These are phyloP conservation scores for Sclerotinia nivalis DNA, from an alignment of 2,329 filamentous ascomycete genomes.

Conservation along the genomic window DNA sequence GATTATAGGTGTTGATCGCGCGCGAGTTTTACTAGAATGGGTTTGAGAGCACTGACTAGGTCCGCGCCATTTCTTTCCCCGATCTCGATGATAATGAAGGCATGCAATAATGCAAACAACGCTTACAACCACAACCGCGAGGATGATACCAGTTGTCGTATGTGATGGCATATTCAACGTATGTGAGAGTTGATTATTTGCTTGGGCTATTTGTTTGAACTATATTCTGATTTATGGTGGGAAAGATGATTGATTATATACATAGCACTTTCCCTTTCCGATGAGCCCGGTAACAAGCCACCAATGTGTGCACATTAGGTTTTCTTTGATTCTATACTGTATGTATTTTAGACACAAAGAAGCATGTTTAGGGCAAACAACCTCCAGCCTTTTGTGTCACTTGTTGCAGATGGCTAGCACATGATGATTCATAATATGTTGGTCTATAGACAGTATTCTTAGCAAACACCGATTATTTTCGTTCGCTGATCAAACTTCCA, in stretches of 20 bases:
- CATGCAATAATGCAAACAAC: not conserved
- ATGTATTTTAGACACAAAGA: not conserved
- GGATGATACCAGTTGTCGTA: not conserved
- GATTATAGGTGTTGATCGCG: not conserved
- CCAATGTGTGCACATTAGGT: not conserved
- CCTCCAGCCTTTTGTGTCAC: no score
- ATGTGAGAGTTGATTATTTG: not conserved
- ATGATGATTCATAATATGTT: slow-evolving; percentile 10
- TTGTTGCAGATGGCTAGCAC: no score
- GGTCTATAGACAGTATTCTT: not conserved
- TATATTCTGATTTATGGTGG: not conserved
- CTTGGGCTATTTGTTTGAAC: not conserved
- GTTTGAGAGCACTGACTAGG: not conserved
- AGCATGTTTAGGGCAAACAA: not conserved
- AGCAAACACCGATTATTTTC: not conserved
- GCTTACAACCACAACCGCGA: not conserved
- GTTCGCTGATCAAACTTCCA: not conserved
- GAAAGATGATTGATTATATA: not conserved
- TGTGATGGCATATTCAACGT: not conserved
- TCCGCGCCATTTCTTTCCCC: not conserved
- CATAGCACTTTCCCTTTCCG: not conserved
- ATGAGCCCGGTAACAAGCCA: not conserved
- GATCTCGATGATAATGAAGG: not conserved
- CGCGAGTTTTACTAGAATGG: not conserved
- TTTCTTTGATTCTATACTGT: not conserved